A percentile compares a stretch with the other conserved stretches of the same genome.
Evolutionary conservation across 768 basidiomycete genomes (phyloP).

Genomic region (Kwoniella pini): DNA sequence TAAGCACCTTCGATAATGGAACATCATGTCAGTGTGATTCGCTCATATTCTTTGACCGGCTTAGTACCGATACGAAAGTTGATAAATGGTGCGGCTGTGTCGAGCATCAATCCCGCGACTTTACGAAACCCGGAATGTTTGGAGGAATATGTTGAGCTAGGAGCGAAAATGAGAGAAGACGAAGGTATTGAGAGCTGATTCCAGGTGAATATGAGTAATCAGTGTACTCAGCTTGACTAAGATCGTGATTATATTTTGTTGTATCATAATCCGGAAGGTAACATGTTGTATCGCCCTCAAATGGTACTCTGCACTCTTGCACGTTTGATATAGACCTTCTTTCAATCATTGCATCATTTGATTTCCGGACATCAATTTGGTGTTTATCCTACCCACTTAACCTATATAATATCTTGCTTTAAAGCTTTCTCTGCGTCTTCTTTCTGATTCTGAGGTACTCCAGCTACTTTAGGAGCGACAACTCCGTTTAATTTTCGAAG

Average conservation of each 20-base stretch:
- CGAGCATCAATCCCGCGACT: slow-evolving; percentile 70
- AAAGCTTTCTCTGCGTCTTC: slow-evolving; percentile 39
- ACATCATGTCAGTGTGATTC: too few species aligned
- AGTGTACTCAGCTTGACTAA: too few species aligned
- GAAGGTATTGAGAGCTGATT: slow-evolving; percentile 38
- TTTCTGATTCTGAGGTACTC: slow-evolving; percentile 39
- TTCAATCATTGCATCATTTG: too few species aligned
- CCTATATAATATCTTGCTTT: slow-evolving; percentile 4
- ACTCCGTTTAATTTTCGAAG: slow-evolving; percentile 47
- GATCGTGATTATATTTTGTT: too few species aligned
- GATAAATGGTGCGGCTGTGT: slow-evolving; percentile 72
- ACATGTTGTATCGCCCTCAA: too few species aligned
- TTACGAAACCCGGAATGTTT: slow-evolving; percentile 74
- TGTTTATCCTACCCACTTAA: too few species aligned
- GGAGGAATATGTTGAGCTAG: slow-evolving; percentile 60
- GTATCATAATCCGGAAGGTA: too few species aligned
- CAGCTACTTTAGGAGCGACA: slow-evolving; percentile 38
- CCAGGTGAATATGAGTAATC: too few species aligned
- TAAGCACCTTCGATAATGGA: too few species aligned
- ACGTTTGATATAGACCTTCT: too few species aligned
- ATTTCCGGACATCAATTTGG: too few species aligned
- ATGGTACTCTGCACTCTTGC: too few species aligned
- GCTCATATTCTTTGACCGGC: neutral
- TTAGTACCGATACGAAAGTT: slow-evolving; percentile 53
- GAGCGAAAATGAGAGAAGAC: slow-evolving; percentile 60